Base-by-base conservation (phyloP, 805 yeast genomes). In the Candida argentea region DNA sequence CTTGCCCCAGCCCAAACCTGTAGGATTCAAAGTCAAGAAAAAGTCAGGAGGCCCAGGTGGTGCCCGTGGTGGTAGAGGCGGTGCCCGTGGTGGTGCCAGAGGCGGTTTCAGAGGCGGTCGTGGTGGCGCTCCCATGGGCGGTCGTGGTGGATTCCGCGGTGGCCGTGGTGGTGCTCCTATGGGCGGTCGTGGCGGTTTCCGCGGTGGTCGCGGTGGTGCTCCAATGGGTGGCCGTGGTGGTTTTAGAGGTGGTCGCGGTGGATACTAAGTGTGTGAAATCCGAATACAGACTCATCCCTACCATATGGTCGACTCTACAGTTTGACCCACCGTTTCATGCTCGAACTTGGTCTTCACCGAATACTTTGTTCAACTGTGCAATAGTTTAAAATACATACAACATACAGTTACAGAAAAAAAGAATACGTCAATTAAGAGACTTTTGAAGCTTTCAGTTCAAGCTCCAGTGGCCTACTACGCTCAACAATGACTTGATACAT, bases 1-100 rank as follows among this genome's bases (percentile, higher is more conserved):
- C 65, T 67, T 91, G 57, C 99, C 99, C 40, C 85, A 89, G 64
- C 94, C 99, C 28, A 84, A 84, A 66, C 78, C 72, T 32, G 73
- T 73, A 26, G 89, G 87, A 22, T 91, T 94, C 39, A 80, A 79
- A 52, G 78, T 81, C 42, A 73, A 80, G 55, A 78, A 67, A 61
- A 76, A 73, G 65, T 67, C 76, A 57, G 65, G 73, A 45, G 63
- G 69, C 24, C 66, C 71, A 34, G 73, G 75, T 35, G 71, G 74
- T 25, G 43, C 52, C 18, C 45, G 56, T 17, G 69, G 72, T 21
- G 46, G 50, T 22, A 54, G 66, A 23, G 62, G 63, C 22, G 58
- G 61, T 26, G 34, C 34, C 9, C 32, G 43, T 14, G 38, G 43
- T 5, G 46, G 46, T 1, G 35, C 35, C 17, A 38, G 46, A 13